Base-by-base conservation (phyloP, 768 basidiomycete genomes). In the Xerocomellus amylosporus region DNA sequence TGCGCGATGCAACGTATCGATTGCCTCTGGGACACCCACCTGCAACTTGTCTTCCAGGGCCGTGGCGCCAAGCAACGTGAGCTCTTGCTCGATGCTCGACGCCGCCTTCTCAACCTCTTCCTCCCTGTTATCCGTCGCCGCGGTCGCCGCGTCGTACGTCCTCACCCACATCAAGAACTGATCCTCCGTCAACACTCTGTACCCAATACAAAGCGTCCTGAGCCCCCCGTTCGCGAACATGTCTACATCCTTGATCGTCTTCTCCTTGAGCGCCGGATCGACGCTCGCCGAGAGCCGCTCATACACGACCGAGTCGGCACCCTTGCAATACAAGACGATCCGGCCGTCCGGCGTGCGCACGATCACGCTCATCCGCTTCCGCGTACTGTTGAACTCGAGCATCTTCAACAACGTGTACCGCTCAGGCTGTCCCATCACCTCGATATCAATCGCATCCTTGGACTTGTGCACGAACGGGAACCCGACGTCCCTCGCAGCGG, bases 31-130 rank as follows among this genome's bases (percentile, higher is more conserved):
- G 0, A 99, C 96, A 12, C 96, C 96, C 66, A 90, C 93, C 66
- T 99, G 96, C 56, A 98, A 74, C 75, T 98, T 97, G 73, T 99
- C 96, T 71, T 99, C 96, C 54, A 99, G 73, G 1, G 96, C 96
- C 1, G 96, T 98, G 12, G 95, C 96, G 0, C 96, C 96, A 12
- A 99, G 77, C 40, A 99, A 87, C n/a, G 73, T 69, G 39, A 98
- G 73, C 19, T 83, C 85, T 63, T 88, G 86, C 68, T 98, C 96
- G 56, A 98, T 82, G 63, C 79, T 62, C 51, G 90, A 89, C 61
- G 84, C 88, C 4, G 92, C 90, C 74, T 85, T 88, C 56, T 98
- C 95, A 17, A 98, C 84, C 72, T 90, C 90, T 67, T 93, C 93
- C 42, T 98, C 96, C 55, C 96, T 78, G 53, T 93, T 86, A 53